Evolutionary conservation across 495 filamentous ascomycete species (phyloP).

Genomic region (Neurospora hispaniola): DNA sequence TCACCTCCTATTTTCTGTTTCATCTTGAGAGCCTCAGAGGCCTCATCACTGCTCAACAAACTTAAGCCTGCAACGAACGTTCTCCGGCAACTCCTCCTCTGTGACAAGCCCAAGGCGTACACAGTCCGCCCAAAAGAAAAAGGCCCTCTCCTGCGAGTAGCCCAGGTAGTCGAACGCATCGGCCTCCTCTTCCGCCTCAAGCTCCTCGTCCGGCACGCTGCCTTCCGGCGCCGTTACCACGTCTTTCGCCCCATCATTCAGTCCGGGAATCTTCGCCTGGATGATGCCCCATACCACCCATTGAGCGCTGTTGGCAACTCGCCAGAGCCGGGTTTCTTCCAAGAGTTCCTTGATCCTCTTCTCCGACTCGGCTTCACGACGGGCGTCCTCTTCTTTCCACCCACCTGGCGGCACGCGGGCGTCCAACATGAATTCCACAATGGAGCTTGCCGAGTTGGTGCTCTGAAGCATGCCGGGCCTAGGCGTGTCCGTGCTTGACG

Average conservation of each 20-base stretch:
- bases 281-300: constrained; percentile 97
- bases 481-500: constrained; percentile 14
- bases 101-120: constrained; percentile 58
- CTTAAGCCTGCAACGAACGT: constrained; percentile 48
- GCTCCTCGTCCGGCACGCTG: constrained; percentile 16
- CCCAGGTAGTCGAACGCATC: constrained; percentile 81
- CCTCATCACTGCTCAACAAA: constrained; percentile 25
- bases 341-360: constrained; percentile 55
- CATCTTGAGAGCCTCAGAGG: not conserved
- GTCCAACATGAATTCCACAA: constrained; percentile 62
- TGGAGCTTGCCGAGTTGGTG: constrained; percentile 27
- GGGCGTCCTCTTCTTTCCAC: constrained; percentile 50
- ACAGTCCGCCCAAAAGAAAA: constrained; percentile 90
- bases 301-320: constrained; percentile 72
- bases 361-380: constrained; percentile 48
- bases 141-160: constrained; percentile 81
- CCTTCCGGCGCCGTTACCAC: constrained; percentile 1
- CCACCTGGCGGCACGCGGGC: constrained; percentile 46
- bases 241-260: constrained; percentile 18
- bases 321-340: constrained; percentile 74
- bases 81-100: constrained; percentile 60
- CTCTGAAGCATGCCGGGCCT: constrained; percentile 17
- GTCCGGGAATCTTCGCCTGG: constrained; percentile 72
- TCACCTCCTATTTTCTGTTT: not conserved
- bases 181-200: constrained; percentile 34